Evolutionary conservation across 176 grass and related monocot species (phyloP).

Genomic region (Musa itinerans): DNA sequence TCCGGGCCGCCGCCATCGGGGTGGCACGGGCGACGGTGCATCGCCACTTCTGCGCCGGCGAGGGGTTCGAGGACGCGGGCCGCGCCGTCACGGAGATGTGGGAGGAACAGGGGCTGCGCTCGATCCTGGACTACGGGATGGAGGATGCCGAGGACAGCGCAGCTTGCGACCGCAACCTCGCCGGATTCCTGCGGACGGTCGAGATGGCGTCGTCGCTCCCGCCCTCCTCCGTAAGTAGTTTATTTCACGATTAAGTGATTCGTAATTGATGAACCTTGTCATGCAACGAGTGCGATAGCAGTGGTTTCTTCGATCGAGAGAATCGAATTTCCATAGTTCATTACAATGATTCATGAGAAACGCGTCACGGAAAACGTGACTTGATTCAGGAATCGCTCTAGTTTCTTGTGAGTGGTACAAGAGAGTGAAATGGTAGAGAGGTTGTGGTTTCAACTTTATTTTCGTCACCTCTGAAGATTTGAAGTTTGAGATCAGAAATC

Average conservation of each 20-base stretch:
- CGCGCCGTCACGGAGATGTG: conserved; percentile 40
- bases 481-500: not conserved
- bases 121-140: conserved; percentile 74
- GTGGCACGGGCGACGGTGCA: conserved; percentile 41
- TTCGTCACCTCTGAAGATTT: not conserved
- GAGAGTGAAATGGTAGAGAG: too few species aligned
- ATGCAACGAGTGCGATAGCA: too few species aligned
- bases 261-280: too few species aligned
- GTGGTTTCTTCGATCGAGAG: too few species aligned
- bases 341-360: too few species aligned
- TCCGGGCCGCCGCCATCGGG: conserved; percentile 23
- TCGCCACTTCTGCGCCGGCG: conserved; percentile 71
- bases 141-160: conserved; percentile 69
- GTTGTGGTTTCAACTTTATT: too few species aligned
- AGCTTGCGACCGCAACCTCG: conserved; percentile 52
- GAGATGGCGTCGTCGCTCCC: conserved; percentile 54
- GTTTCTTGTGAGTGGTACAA: too few species aligned
- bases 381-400: too few species aligned
- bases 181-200: conserved; percentile 49
- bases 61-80: conserved; percentile 48
- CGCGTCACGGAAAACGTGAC: too few species aligned
- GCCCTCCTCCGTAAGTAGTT: conserved; percentile 48
- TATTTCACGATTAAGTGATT: not conserved
- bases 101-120: conserved; percentile 37
- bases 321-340: too few species aligned